These are phyloP conservation scores for Mortierella sp. DNA, from an alignment of 371 early-diverging fungal species.

Conservation along the genomic window DNA sequence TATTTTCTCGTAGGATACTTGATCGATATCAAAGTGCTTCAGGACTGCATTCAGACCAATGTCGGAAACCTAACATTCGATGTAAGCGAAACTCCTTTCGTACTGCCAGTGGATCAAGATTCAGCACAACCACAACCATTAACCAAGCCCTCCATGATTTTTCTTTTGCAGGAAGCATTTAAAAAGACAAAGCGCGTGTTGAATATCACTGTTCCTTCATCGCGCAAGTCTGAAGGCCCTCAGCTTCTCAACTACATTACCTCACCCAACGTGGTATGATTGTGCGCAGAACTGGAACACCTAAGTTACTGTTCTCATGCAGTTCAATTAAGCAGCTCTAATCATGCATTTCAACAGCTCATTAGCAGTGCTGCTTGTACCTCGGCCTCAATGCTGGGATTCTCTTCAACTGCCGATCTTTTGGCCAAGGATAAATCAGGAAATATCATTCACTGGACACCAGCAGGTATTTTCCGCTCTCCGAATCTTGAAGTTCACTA, in stretches of 20 bases:
- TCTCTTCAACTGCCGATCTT: slow-evolving; percentile 70
- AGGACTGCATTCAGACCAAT: slow-evolving; percentile 74
- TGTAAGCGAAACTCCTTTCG: slow-evolving; percentile 39
- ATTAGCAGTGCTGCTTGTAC: slow-evolving; percentile 81
- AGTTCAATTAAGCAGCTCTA: neutral
- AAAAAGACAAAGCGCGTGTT: slow-evolving; percentile 70
- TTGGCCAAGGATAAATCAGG: slow-evolving; percentile 78
- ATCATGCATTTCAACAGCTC: slow-evolving; percentile 50
- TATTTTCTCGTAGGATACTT: slow-evolving; percentile 64
- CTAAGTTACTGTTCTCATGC: too few species aligned
- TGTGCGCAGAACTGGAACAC: too few species aligned
- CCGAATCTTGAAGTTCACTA: neutral
- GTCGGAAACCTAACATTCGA: slow-evolving; percentile 80
- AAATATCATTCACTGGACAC: slow-evolving; percentile 71
- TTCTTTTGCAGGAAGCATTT: slow-evolving; percentile 69
- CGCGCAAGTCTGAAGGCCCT: slow-evolving; percentile 76
- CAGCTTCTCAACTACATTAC: slow-evolving; percentile 78
- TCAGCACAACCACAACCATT: neutral
- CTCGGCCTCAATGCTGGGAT: slow-evolving; percentile 70
- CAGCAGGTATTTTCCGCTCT: slow-evolving; percentile 57
- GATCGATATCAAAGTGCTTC: slow-evolving; percentile 76
- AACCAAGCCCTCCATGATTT: neutral
- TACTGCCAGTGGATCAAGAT: neutral
- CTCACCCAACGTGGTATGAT: slow-evolving; percentile 81
- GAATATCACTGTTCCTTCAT: slow-evolving; percentile 78